Percentiles rank a stretch among this genome's conserved stretches.
phyloP scores from a whole-genome alignment of 2,329 filamentous ascomycete species.

The Apiospora pterosperma region DNA sequence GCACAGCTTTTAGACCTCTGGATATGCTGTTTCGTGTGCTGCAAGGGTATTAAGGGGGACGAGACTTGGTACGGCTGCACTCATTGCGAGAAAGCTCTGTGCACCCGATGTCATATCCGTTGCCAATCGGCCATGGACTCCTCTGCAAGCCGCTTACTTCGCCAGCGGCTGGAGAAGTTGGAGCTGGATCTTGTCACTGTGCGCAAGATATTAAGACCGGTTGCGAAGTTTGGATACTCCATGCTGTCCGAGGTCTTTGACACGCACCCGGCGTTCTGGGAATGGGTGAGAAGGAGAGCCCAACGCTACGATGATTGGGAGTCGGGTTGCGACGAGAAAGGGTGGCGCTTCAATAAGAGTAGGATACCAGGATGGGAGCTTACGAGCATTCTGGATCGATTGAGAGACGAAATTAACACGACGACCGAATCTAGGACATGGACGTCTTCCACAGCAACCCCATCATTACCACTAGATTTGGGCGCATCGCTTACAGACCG shows the following conservation, averaged over 20 bases:
- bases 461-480: not conserved
- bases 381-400: not conserved
- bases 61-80: not conserved
- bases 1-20: too few relatives aligned
- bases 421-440: not conserved
- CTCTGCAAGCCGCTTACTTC: too few relatives aligned
- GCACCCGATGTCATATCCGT: not conserved
- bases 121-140: not conserved
- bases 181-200: not conserved
- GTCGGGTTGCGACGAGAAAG: not conserved
- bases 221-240: not conserved
- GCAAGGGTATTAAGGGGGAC: not conserved
- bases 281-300: not conserved
- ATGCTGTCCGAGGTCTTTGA: not conserved
- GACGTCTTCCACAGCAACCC: not conserved
- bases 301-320: not conserved
- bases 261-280: not conserved
- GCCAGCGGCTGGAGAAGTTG: not conserved
- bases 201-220: not conserved
- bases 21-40: not conserved
- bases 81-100: not conserved
- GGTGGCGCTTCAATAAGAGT: rapidly evolving
- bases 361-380: not conserved
- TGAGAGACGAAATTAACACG: not conserved
- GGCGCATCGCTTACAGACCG: not conserved